Conservation (phyloP, 1,284 basidiomycete species). For the Trichosporon sp. region DNA sequence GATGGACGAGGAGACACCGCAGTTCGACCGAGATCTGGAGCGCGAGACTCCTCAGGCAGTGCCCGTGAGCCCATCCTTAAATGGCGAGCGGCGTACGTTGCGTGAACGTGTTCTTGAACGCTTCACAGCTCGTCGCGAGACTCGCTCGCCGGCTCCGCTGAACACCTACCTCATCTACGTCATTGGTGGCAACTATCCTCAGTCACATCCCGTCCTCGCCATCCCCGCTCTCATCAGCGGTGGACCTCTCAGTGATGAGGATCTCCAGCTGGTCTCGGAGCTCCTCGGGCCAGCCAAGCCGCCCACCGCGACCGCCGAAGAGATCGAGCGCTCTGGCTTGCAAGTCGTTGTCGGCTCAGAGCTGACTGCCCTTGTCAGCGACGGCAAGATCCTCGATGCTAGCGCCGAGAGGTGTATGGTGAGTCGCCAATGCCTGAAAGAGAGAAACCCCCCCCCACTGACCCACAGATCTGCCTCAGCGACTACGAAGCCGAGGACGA, state of each 20-base stretch:
- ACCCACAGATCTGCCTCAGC: slow-evolving; percentile 76
- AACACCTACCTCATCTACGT: slow-evolving; percentile 55
- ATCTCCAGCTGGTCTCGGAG: slow-evolving; percentile 73
- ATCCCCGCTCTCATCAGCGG: slow-evolving; percentile 67
- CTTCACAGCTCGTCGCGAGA: slow-evolving; percentile 25
- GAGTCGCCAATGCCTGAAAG: slow-evolving; percentile 44
- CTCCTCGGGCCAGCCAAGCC: slow-evolving; percentile 57
- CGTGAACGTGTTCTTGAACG: slow-evolving; percentile 40
- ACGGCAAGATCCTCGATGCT: slow-evolving; percentile 69
- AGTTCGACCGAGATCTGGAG: slow-evolving; percentile 28
- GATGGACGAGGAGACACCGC: slow-evolving; percentile 13
- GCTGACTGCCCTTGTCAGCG: slow-evolving; percentile 63
- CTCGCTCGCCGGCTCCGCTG: slow-evolving; percentile 31
- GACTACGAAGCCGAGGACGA: slow-evolving; percentile 76
- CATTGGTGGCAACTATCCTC: slow-evolving; percentile 76
- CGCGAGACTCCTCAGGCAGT: slow-evolving; percentile 20
- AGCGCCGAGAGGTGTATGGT: slow-evolving; percentile 70
- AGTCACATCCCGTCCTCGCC: slow-evolving; percentile 77
- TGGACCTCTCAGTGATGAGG: slow-evolving; percentile 61
- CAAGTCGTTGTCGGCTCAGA: slow-evolving; percentile 66
- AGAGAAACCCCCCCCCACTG: neutral
- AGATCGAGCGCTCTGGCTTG: slow-evolving; percentile 77
- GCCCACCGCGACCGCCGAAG: slow-evolving; percentile 74
- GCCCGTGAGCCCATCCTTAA: neutral
- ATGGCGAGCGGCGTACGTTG: slow-evolving; percentile 32